Conservation (phyloP, 202 grass and related monocot species). For the Cymbopogon flexuosus region DNA sequence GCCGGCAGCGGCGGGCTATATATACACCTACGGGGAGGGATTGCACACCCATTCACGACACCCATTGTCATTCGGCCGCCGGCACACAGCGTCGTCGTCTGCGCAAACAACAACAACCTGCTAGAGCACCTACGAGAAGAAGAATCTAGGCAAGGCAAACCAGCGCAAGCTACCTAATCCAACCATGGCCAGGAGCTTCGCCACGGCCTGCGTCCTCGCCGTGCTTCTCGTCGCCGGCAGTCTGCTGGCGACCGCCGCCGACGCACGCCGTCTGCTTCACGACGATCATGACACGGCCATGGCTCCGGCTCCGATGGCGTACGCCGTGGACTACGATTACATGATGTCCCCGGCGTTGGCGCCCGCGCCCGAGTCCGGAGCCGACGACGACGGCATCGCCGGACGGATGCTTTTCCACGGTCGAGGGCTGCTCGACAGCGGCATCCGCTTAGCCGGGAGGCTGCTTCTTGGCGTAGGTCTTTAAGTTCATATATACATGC, state of each 20-base stretch:
- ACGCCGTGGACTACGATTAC: background rate
- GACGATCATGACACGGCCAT: background rate
- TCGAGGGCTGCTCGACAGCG: slow-evolving; percentile 23
- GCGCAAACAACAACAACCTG: too few relatives aligned
- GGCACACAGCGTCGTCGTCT: too few relatives aligned
- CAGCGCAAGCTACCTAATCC: background rate
- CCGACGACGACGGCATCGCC: background rate
- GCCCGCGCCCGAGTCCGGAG: background rate
- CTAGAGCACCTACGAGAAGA: background rate
- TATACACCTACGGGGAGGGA: too few relatives aligned
- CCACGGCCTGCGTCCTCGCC: slow-evolving; percentile 24
- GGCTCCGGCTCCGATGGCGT: background rate
- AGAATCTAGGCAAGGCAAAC: background rate
- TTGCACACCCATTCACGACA: too few relatives aligned
- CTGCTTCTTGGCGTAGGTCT: slow-evolving; percentile 18
- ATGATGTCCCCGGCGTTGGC: background rate
- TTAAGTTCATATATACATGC: background rate
- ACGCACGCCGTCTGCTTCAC: slow-evolving; percentile 25
- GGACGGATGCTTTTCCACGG: background rate
- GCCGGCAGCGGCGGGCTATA: too few relatives aligned
- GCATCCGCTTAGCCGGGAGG: slow-evolving; percentile 35
- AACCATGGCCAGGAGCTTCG: slow-evolving; percentile 14
- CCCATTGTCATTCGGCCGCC: too few relatives aligned
- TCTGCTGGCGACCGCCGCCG: slow-evolving; percentile 9
- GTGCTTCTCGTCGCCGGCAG: slow-evolving; percentile 22